phyloP scores from a whole-genome alignment of 192 early-diverging fungal genomes.

The Phycomyces blakesleeanus region DNA sequence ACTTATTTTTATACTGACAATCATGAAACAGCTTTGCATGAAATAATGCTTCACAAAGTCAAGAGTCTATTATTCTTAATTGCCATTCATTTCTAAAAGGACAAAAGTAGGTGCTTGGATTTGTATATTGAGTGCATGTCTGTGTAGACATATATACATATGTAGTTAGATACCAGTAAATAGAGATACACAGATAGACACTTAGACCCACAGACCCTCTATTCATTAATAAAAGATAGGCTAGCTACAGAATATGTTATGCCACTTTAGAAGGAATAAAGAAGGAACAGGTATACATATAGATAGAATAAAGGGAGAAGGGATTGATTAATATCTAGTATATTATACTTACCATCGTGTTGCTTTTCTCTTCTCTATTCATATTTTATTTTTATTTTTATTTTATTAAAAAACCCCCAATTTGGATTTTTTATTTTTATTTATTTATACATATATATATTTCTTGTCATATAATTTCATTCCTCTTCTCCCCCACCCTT shows the following conservation, averaged over 20 bases:
- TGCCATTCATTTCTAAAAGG: background rate
- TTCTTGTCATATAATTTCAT: slow-evolving; percentile 4
- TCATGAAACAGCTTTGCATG: too few relatives aligned
- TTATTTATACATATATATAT: too few relatives aligned
- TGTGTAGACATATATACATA: too few relatives aligned
- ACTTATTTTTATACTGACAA: background rate
- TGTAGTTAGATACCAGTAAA: too few relatives aligned
- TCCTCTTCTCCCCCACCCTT: slow-evolving; percentile 5
- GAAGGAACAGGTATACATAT: background rate
- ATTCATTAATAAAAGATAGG: too few relatives aligned
- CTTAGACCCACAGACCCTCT: too few relatives aligned
- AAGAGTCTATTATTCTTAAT: slow-evolving; percentile 3
- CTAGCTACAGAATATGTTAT: background rate
- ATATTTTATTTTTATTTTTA: slow-evolving; percentile 5
- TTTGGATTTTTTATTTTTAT: slow-evolving; percentile 2
- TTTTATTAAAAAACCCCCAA: slow-evolving; percentile 1
- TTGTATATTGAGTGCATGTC: too few relatives aligned
- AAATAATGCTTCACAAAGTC: too few relatives aligned
- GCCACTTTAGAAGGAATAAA: slow-evolving; percentile 6
- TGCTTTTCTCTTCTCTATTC: slow-evolving; percentile 1
- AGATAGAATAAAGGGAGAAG: background rate
- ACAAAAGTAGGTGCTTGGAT: background rate
- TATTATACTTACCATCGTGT: too few relatives aligned
- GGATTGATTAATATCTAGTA: background rate
- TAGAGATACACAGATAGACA: too few relatives aligned